These are phyloP conservation scores for Hypoxylon fragiforme DNA, from an alignment of 495 filamentous ascomycete species.

Conservation along the genomic window DNA sequence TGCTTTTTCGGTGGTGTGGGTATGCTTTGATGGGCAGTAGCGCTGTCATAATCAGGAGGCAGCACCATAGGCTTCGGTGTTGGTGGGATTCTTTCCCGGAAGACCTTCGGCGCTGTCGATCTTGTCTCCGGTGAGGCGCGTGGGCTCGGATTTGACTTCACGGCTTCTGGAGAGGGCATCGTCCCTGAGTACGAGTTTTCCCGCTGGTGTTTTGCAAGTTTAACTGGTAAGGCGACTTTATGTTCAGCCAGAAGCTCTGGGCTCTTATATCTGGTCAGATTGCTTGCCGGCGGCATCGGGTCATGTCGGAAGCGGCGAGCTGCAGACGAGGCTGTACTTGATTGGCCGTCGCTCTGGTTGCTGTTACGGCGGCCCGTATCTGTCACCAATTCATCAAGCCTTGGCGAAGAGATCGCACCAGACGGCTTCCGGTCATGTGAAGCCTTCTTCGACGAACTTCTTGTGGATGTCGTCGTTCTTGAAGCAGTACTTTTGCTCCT, in stretches of 20 bases:
- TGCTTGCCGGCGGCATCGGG: constrained; percentile 1
- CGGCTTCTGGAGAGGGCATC: not conserved
- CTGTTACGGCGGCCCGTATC: too few species aligned
- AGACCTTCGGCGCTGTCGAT: not conserved
- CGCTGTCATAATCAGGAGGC: constrained; percentile 16
- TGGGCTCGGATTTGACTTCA: not conserved
- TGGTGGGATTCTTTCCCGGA: constrained; percentile 13
- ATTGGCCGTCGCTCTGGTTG: too few species aligned
- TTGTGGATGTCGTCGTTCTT: not conserved
- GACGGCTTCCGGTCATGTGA: too few species aligned
- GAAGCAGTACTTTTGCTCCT: not conserved
- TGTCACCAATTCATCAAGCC: too few species aligned
- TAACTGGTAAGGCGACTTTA: constrained; percentile 6
- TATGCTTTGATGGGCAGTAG: constrained; percentile 10
- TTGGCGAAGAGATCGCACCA: too few species aligned
- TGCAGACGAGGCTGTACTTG: too few species aligned
- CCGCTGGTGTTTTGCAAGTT: constrained; percentile 7
- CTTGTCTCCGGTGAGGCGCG: constrained; percentile 1
- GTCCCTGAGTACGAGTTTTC: constrained; percentile 6
- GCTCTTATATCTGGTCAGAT: constrained; percentile 1
- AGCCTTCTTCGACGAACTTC: too few species aligned
- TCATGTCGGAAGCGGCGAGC: constrained; percentile 6
- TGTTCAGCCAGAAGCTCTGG: not conserved
- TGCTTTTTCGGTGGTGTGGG: constrained; percentile 19
- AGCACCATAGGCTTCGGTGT: constrained; percentile 32